These are phyloP conservation scores for Scedosporium dehoogii DNA, from an alignment of 2,329 filamentous ascomycete genomes.

Conservation along the genomic window DNA sequence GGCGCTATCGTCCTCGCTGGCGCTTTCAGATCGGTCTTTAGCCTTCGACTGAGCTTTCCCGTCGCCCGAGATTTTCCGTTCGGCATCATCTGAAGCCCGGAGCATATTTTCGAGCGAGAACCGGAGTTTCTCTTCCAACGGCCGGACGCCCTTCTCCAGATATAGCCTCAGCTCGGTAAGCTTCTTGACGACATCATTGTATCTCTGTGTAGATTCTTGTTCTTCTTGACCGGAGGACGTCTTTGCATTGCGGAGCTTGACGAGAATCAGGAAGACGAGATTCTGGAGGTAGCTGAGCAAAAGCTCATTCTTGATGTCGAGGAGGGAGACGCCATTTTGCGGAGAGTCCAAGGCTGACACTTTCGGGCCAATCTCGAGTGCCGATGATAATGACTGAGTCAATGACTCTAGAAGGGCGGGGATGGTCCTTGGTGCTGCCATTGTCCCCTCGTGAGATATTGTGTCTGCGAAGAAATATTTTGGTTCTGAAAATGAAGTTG, in stretches of 20 bases:
- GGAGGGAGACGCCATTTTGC: slow-evolving; percentile 80
- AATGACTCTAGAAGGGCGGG: slow-evolving; percentile 42
- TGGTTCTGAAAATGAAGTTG: background rate
- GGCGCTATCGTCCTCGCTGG: slow-evolving; percentile 16
- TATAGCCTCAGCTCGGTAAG: slow-evolving; percentile 88
- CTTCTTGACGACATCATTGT: slow-evolving; percentile 59
- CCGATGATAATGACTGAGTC: slow-evolving; percentile 48
- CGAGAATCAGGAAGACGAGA: slow-evolving; percentile 74
- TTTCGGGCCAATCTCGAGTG: slow-evolving; percentile 57
- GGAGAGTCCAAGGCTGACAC: slow-evolving; percentile 58
- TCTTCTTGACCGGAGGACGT: slow-evolving; percentile 1
- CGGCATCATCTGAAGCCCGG: slow-evolving; percentile 69
- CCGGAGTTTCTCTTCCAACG: slow-evolving; percentile 79
- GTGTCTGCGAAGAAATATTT: slow-evolving; percentile 9
- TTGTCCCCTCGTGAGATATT: slow-evolving; percentile 18
- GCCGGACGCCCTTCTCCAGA: slow-evolving; percentile 83
- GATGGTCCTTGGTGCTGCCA: slow-evolving; percentile 41
- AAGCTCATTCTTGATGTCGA: slow-evolving; percentile 96
- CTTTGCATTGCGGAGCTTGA: slow-evolving; percentile 60
- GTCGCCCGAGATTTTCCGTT: slow-evolving; percentile 23
- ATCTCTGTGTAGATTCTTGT: slow-evolving; percentile 15
- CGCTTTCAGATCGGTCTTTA: slow-evolving; percentile 21
- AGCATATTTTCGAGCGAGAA: slow-evolving; percentile 96
- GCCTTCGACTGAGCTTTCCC: slow-evolving; percentile 11
- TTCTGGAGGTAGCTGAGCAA: slow-evolving; percentile 93